Evolutionary conservation across 2,329 filamentous ascomycete genomes (phyloP).

Genomic region (Claviceps africana): DNA sequence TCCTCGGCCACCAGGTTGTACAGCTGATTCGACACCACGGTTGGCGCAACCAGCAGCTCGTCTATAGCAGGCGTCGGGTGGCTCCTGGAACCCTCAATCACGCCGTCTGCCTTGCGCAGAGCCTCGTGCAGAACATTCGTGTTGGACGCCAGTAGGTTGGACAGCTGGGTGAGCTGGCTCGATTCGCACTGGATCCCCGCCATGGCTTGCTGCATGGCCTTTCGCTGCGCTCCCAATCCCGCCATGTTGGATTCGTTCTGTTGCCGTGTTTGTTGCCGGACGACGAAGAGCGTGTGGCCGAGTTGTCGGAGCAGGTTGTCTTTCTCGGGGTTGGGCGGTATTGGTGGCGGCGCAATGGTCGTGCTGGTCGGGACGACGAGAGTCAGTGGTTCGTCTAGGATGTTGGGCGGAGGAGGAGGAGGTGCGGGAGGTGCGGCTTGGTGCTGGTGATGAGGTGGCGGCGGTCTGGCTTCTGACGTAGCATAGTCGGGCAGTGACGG

Average conservation of each 20-base stretch:
- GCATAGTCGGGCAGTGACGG: constrained; percentile 8
- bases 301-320: constrained; percentile 72
- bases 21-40: constrained; percentile 81
- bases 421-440: constrained; percentile 7
- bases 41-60: constrained; percentile 83
- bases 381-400: constrained; percentile 43
- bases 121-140: constrained; percentile 64
- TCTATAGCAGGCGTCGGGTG: constrained; percentile 67
- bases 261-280: constrained; percentile 52
- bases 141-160: constrained; percentile 59
- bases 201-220: constrained; percentile 59
- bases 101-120: constrained; percentile 62
- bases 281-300: constrained; percentile 51
- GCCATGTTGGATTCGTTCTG: constrained; percentile 64
- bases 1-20: constrained; percentile 86
- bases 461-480: constrained; percentile 3
- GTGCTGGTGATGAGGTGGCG: constrained; percentile 5
- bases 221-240: constrained; percentile 64
- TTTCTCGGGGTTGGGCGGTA: constrained; percentile 92
- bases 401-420: constrained; percentile 27
- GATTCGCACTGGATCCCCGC: constrained; percentile 61
- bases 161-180: constrained; percentile 54
- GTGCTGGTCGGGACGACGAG: constrained; percentile 33
- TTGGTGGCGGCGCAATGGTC: constrained; percentile 58
- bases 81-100: constrained; percentile 58